Base-by-base conservation (phyloP, 2,329 filamentous ascomycete species). In the Kalaharituber pfeilii region DNA sequence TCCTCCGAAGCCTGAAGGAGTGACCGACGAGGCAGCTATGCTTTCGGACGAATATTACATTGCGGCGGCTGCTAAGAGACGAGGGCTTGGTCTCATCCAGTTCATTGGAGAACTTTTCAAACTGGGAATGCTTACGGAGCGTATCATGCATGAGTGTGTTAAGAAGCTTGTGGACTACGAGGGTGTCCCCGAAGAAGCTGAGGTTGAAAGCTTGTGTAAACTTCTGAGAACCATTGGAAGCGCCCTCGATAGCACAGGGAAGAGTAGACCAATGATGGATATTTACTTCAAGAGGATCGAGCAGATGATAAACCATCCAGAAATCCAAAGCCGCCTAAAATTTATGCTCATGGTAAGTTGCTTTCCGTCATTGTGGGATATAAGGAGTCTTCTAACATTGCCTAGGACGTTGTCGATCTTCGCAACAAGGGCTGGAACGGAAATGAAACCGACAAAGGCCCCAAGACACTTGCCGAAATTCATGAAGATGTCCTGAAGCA, bases 71-170 rank as follows among this genome's bases (percentile, higher is more conserved):
- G 88, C 88, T 66, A 98, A 98, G 76, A 82, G 91, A 71, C 84
- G 87, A 69, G 91, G 91, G 72, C 84, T 98, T 60, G 91, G 91
- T 81, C 79, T 98, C 22, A 89, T 98, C 60, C 89, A 95, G 71
- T 98, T 98, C 72, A 98, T 98, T 67, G 91, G 91, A 73, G 91
- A 98, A 72, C 79, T 98, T 47, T 98, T 94, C 79, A 98, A 96
- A 76, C 80, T 98, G 57, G 82, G 84, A 68, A 98, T 98, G 91
- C 78, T 98, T 69, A 98, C 91, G 58, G 86, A 95, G 69, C 85
- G 89, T 68, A 98, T 98, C 71, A 98, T 98, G 91, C 89, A 98
- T 73, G 86, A 95, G 71, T 98, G 91, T 77, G 87, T 98, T 26
- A 82, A 87, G 73, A 94, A 94, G 71, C 78, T 98, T 60, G 85